Conservation (phyloP, 2,329 filamentous ascomycete genomes). For the Exserohilum turcica region DNA sequence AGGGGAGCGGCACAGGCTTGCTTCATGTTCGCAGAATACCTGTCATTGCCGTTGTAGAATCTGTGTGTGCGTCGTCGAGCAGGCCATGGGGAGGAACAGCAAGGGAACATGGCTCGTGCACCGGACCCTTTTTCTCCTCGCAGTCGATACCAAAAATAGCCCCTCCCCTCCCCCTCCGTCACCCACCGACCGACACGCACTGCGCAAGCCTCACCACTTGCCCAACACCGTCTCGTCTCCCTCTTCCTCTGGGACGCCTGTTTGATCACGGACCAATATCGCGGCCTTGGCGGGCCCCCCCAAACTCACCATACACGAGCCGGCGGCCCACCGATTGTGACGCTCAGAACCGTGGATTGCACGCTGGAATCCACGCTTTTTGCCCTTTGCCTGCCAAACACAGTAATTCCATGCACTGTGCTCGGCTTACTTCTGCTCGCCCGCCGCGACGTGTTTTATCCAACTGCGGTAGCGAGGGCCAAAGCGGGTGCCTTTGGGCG, state of each 20-base stretch:
- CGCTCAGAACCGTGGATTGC: constrained; percentile 6
- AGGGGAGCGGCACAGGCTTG: constrained; percentile 27
- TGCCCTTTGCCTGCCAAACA: constrained; percentile 5
- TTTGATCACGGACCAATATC: too few species aligned
- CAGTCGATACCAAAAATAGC: too few species aligned
- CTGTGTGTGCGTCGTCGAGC: too few species aligned
- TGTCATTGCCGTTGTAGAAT: constrained; percentile 16
- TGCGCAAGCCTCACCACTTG: too few species aligned
- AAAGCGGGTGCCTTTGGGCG: constrained; percentile 7
- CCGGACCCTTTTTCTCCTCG: too few species aligned
- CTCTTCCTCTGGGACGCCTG: neutral
- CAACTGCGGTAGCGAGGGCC: constrained; percentile 8
- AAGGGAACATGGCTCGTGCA: neutral
- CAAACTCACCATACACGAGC: neutral
- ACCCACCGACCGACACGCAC: too few species aligned
- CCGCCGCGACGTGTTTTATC: neutral
- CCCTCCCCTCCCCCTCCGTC: too few species aligned
- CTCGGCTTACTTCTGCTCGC: constrained; percentile 7
- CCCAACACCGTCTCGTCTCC: neutral
- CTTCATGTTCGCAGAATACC: constrained; percentile 32
- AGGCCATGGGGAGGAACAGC: neutral
- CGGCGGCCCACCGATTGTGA: neutral
- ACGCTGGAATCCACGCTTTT: constrained; percentile 13
- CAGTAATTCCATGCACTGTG: constrained; percentile 1
- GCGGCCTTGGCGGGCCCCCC: neutral